Evolutionary conservation across 2,329 filamentous ascomycete genomes (phyloP).

Genomic region (Colletotrichum karsti): DNA sequence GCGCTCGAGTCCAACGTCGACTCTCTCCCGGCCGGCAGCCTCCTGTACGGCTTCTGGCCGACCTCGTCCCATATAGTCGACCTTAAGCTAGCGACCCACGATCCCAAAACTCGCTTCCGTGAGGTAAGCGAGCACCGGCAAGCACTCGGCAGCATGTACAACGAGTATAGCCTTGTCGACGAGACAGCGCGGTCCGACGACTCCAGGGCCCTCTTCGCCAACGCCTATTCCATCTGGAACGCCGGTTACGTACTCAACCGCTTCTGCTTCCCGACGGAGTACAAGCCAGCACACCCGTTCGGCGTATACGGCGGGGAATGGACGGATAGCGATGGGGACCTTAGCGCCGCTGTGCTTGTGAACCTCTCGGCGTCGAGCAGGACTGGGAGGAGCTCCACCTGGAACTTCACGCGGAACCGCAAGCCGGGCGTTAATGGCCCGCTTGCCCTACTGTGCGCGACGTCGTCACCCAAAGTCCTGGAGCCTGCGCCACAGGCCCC

Average conservation of each 20-base stretch:
- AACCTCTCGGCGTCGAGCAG: constrained; percentile 40
- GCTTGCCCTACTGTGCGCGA: constrained; percentile 37
- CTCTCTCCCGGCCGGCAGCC: constrained; percentile 40
- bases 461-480: constrained; percentile 29
- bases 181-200: constrained; percentile 9
- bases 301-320: constrained; percentile 32
- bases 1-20: constrained; percentile 49
- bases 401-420: constrained; percentile 33
- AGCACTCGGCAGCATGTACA: constrained; percentile 46
- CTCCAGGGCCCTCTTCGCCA: constrained; percentile 15
- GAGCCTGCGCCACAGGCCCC: neutral
- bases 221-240: constrained; percentile 33
- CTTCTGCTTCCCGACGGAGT: constrained; percentile 40
- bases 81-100: constrained; percentile 41
- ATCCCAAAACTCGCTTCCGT: constrained; percentile 40
- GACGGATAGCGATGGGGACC: constrained; percentile 39
- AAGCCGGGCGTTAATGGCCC: constrained; percentile 23
- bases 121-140: constrained; percentile 44
- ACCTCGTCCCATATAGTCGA: constrained; percentile 46
- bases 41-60: constrained; percentile 54
- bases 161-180: constrained; percentile 44
- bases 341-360: constrained; percentile 42
- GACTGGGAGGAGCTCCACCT: constrained; percentile 37
- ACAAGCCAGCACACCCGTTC: constrained; percentile 30
- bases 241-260: constrained; percentile 41